phyloP scores from a whole-genome alignment of 257 asterid species.

The Gynochthodes officinalis region DNA sequence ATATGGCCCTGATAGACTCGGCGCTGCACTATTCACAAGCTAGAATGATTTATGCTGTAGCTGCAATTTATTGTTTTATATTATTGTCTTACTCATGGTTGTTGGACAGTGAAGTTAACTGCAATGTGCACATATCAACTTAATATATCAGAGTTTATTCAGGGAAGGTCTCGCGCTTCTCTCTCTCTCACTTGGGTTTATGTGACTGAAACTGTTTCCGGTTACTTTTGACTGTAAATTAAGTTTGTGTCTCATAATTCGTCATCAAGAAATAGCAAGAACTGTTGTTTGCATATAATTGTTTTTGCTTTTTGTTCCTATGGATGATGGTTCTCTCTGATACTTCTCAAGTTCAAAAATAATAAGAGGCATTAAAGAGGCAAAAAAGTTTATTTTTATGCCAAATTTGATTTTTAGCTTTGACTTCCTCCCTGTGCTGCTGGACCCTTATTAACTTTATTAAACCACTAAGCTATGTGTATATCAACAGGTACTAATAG shows the following conservation, averaged over 20 bases:
- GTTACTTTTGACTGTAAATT: not conserved
- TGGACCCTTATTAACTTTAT: constrained; percentile 10
- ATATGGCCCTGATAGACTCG: too few relatives aligned
- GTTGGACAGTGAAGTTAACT: not conserved
- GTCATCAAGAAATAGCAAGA: not conserved
- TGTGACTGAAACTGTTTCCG: not conserved
- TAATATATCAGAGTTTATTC: not conserved
- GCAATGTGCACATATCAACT: not conserved
- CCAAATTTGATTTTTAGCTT: not conserved
- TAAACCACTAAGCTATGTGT: not conserved
- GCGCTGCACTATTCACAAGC: not conserved
- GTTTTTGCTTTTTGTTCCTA: constrained; percentile 33
- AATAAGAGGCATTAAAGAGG: not conserved
- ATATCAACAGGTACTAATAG: constrained; percentile 16
- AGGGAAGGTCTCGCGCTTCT: not conserved
- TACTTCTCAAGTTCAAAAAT: not conserved
- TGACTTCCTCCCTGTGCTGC: not conserved
- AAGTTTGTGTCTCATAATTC: not conserved
- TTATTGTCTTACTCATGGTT: not conserved
- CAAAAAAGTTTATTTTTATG: not conserved
- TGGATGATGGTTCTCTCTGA: not conserved
- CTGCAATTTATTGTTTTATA: too few relatives aligned
- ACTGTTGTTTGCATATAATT: not conserved
- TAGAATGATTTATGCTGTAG: not conserved
- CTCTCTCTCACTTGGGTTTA: too few relatives aligned